These are phyloP conservation scores for Cyclocybe aegerita DNA, from an alignment of 768 basidiomycete species.

Conservation along the genomic window DNA sequence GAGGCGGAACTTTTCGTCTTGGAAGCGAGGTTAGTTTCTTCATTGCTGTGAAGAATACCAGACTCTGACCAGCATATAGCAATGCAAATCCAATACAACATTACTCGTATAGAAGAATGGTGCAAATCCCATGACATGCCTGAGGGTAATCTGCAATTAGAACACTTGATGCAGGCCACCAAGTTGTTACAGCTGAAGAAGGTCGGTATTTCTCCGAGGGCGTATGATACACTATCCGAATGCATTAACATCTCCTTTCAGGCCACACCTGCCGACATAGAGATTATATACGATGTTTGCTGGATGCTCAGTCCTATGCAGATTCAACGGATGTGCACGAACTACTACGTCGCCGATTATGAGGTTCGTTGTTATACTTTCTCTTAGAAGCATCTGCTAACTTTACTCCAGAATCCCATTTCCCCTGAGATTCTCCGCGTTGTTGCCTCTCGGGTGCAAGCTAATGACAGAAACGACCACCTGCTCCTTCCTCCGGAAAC, in stretches of 20 bases:
- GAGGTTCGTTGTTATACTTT: constrained; percentile 56
- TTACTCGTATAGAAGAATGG: constrained; percentile 97
- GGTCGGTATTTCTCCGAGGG: constrained; percentile 37
- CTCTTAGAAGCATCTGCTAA: neutral
- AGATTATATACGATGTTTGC: constrained; percentile 99
- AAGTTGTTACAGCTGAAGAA: constrained; percentile 98
- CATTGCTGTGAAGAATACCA: neutral
- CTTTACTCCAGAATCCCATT: constrained; percentile 77
- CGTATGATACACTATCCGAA: neutral
- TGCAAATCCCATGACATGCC: constrained; percentile 99
- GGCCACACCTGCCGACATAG: constrained; percentile 94
- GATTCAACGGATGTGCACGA: constrained; percentile 98
- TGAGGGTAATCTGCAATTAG: constrained; percentile 94
- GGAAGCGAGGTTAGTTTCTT: constrained; percentile 85
- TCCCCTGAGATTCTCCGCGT: constrained; percentile 96
- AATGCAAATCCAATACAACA: constrained; percentile 99
- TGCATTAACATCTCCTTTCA: constrained; percentile 24
- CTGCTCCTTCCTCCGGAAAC: constrained; percentile 93
- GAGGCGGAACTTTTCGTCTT: constrained; percentile 98
- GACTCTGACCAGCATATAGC: constrained; percentile 45
- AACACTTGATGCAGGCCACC: constrained; percentile 99
- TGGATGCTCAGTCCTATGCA: constrained; percentile 99
- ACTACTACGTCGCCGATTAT: constrained; percentile 99
- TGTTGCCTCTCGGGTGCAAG: constrained; percentile 92
- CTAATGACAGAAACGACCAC: constrained; percentile 96